A percentile compares a stretch with the other conserved stretches of the same genome.
phyloP scores from a whole-genome alignment of 2,329 filamentous ascomycete species.

The Fusarium sp. region DNA sequence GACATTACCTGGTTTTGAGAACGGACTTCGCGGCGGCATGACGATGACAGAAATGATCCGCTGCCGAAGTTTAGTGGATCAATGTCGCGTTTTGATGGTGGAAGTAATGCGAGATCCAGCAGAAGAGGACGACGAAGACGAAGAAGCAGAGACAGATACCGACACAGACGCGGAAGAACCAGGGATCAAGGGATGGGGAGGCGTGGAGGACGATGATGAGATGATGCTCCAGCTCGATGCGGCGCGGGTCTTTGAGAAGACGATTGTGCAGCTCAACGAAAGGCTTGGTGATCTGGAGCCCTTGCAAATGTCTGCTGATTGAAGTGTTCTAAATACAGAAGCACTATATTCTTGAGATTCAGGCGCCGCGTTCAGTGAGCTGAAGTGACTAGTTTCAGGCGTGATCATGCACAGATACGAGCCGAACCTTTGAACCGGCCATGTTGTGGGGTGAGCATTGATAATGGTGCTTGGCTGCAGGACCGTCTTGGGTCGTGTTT shows the following conservation, averaged over 20 bases:
- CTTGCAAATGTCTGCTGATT: conserved; percentile 35
- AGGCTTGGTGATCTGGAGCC: conserved; percentile 57
- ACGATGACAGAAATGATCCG: conserved; percentile 87
- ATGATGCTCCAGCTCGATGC: conserved; percentile 73
- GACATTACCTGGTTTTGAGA: conserved; percentile 75
- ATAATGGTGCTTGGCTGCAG: conserved; percentile 8
- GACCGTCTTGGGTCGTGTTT: not conserved
- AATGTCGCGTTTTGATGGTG: conserved; percentile 75
- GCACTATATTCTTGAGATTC: not conserved
- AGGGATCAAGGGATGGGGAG: conserved; percentile 42
- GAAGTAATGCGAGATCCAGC: conserved; percentile 67
- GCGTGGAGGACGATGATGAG: conserved; percentile 54
- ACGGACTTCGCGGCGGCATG: conserved; percentile 69
- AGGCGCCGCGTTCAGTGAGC: not conserved
- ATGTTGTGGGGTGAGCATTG: not conserved
- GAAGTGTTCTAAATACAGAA: not conserved
- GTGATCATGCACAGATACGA: conserved; percentile 7
- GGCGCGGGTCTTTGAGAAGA: conserved; percentile 81
- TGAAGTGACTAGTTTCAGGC: conserved; percentile 1
- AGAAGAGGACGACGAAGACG: conserved; percentile 49
- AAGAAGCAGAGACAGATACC: conserved; percentile 49
- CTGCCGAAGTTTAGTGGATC: conserved; percentile 81
- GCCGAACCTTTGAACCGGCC: not conserved
- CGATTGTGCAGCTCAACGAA: conserved; percentile 77
- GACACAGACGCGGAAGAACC: conserved; percentile 42